Evolutionary conservation across 2,329 filamentous ascomycete genomes (phyloP).

Genomic region (Diaporthe destruens): DNA sequence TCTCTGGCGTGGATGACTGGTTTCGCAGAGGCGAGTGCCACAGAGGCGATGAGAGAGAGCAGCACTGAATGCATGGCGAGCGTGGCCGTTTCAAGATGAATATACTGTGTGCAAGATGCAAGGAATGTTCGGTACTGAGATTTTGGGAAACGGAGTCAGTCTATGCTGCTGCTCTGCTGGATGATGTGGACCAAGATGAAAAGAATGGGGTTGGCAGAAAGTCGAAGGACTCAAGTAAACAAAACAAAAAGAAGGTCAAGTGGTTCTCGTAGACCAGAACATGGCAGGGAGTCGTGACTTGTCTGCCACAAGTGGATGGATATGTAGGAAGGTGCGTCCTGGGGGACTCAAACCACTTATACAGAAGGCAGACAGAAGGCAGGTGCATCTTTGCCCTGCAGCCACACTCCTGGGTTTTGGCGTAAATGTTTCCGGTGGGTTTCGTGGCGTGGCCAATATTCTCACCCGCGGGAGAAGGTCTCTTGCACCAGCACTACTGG

Average conservation of each 20-base stretch:
- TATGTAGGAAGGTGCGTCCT: neutral
- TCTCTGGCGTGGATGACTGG: constrained; percentile 45
- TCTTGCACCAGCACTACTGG: neutral
- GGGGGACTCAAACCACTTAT: neutral
- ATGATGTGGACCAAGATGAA: neutral
- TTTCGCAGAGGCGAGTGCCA: constrained; percentile 43
- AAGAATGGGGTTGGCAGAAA: neutral
- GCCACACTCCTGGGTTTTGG: constrained; percentile 13
- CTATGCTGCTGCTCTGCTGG: neutral
- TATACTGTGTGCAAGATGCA: neutral
- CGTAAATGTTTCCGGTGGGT: constrained; percentile 20
- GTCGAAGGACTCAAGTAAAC: neutral
- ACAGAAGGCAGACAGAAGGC: neutral
- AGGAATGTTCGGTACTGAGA: neutral
- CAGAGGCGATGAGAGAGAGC: constrained; percentile 26
- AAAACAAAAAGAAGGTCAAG: constrained; percentile 7
- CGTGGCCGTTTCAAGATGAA: neutral
- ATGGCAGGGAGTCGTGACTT: neutral
- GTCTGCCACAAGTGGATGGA: neutral
- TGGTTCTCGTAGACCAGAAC: neutral
- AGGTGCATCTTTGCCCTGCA: neutral
- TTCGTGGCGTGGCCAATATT: constrained; percentile 1
- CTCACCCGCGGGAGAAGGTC: neutral
- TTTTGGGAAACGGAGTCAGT: neutral
- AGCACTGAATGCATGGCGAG: constrained; percentile 14